Conservation (phyloP, 176 grass and related monocot genomes). For the Puccinellia tenuiflora region DNA sequence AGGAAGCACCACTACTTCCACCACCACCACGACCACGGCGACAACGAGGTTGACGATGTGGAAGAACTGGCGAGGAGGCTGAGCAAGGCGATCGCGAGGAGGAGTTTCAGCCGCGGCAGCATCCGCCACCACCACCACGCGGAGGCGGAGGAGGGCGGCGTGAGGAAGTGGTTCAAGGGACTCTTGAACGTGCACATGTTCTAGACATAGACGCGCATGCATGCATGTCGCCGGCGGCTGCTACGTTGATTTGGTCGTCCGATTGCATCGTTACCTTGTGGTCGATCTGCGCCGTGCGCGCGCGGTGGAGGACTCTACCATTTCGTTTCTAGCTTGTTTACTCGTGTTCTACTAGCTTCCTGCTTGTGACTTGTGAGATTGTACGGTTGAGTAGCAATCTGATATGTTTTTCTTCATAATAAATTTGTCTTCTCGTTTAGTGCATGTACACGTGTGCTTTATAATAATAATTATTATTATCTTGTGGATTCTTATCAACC, state of each 20-base stretch:
- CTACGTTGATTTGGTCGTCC: background rate
- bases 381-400: no score
- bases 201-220: background rate
- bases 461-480: no score
- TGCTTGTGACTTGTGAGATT: no score
- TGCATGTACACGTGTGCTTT: no score
- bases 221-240: background rate
- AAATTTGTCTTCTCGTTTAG: no score
- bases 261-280: background rate
- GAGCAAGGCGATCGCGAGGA: slow-evolving; percentile 22
- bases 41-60: background rate
- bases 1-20: background rate
- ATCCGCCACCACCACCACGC: background rate
- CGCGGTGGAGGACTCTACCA: background rate
- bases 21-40: background rate
- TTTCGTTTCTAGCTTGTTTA: no score
- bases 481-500: no score
- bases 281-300: background rate
- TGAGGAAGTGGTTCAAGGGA: slow-evolving; percentile 14
- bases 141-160: background rate
- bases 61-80: slow-evolving; percentile 18
- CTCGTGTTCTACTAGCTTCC: no score
- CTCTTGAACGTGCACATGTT: slow-evolving; percentile 13
- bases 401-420: no score
- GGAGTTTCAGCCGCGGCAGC: background rate